Percentiles rank a stretch among this genome's conserved stretches.
Conservation (phyloP, 106 monocot genomes). For the Dioscorea zingiberensis region DNA sequence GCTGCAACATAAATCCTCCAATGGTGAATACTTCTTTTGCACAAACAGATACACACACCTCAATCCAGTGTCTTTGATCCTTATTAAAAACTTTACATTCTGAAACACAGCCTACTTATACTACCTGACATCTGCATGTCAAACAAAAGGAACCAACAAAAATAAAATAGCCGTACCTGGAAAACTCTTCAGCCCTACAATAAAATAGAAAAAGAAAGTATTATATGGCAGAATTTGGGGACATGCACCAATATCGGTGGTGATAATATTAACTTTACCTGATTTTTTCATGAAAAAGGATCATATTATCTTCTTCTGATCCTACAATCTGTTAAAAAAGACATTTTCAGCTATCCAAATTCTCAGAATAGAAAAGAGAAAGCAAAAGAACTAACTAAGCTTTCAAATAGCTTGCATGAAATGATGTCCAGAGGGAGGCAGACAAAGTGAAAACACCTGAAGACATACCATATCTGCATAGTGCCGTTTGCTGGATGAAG, state of each 20-base stretch:
- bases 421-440: too few relatives aligned
- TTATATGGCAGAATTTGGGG: too few relatives aligned
- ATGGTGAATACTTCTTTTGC: neutral
- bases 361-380: neutral
- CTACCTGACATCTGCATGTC: too few relatives aligned
- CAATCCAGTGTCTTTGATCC: too few relatives aligned
- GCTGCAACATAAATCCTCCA: constrained; percentile 26
- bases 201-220: neutral
- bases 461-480: constrained; percentile 76
- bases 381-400: neutral
- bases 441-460: neutral
- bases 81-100: neutral
- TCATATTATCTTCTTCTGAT: constrained; percentile 86
- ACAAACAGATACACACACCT: neutral
- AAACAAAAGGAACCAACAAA: neutral
- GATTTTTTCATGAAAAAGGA: constrained; percentile 89
- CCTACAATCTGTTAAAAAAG: constrained; percentile 54
- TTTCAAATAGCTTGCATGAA: neutral
- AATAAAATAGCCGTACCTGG: constrained; percentile 46
- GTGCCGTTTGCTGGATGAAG: constrained; percentile 47
- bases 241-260: constrained; percentile 5
- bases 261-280: constrained; percentile 28
- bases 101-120: too few relatives aligned
- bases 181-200: constrained; percentile 82
- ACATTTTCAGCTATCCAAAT: neutral